Evolutionary conservation across 345 rosid genomes (phyloP).

Genomic region (Pugionium cornutum): DNA sequence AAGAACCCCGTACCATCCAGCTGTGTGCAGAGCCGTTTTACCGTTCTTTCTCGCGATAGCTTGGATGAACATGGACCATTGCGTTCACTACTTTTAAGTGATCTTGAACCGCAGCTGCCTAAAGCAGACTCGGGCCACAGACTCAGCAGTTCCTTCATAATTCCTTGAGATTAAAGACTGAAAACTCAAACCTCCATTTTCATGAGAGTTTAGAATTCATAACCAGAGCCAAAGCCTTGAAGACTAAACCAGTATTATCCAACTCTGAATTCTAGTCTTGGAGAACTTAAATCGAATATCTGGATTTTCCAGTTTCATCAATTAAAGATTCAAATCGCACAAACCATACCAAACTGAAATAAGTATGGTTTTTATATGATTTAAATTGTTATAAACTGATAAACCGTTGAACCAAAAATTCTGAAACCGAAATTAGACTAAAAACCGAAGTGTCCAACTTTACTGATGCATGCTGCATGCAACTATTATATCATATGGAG

Average conservation of each 20-base stretch:
- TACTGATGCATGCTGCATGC: too few relatives aligned
- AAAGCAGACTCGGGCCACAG: slow-evolving; percentile 81
- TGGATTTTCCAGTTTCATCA: too few relatives aligned
- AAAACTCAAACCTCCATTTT: slow-evolving; percentile 49
- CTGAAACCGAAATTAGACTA: too few relatives aligned
- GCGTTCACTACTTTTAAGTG: slow-evolving; percentile 52
- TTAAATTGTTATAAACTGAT: too few relatives aligned
- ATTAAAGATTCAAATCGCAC: too few relatives aligned
- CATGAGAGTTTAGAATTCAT: background rate
- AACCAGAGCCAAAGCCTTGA: background rate
- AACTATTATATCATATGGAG: too few relatives aligned
- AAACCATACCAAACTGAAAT: too few relatives aligned
- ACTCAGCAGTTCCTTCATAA: slow-evolving; percentile 66
- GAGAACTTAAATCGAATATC: too few relatives aligned
- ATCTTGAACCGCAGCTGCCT: slow-evolving; percentile 65
- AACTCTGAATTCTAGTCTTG: too few relatives aligned
- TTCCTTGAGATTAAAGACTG: slow-evolving; percentile 71
- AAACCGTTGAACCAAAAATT: too few relatives aligned
- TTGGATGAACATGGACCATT: slow-evolving; percentile 61
- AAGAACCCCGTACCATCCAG: slow-evolving; percentile 74
- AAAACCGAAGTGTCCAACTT: too few relatives aligned
- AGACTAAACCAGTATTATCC: background rate
- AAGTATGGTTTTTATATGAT: too few relatives aligned
- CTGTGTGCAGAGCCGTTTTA: slow-evolving; percentile 85
- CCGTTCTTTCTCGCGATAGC: slow-evolving; percentile 83